A percentile compares a stretch with the other conserved stretches of the same genome.
Evolutionary conservation across 352 stramenopile species (phyloP).

Genomic region (Albugo laibachii): DNA sequence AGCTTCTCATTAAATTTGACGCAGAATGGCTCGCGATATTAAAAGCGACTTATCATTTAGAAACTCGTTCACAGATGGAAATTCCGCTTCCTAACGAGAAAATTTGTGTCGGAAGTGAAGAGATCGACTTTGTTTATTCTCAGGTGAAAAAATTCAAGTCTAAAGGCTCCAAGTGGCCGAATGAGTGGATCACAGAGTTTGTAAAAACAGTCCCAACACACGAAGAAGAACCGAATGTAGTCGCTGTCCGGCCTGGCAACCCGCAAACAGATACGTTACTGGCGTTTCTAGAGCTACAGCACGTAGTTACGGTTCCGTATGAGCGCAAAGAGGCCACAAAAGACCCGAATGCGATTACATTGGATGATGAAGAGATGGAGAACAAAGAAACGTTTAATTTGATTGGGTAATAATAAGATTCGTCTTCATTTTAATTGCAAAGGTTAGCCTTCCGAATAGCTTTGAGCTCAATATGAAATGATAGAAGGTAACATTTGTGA

Average conservation of each 20-base stretch:
- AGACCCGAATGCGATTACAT: slow-evolving; percentile 33
- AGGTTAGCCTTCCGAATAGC: no score
- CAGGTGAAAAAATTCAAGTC: slow-evolving; percentile 26
- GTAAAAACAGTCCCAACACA: slow-evolving; percentile 47
- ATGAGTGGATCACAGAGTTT: slow-evolving; percentile 66
- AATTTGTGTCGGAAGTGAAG: slow-evolving; percentile 47
- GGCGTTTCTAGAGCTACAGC: slow-evolving; percentile 81
- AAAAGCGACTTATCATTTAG: slow-evolving; percentile 80
- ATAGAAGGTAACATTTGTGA: no score
- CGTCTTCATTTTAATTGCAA: no score
- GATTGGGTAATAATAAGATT: no score
- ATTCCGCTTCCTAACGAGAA: slow-evolving; percentile 54
- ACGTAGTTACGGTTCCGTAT: slow-evolving; percentile 88
- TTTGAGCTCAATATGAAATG: no score
- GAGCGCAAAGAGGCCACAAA: background rate
- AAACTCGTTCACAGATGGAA: slow-evolving; percentile 32
- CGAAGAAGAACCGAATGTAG: slow-evolving; percentile 16
- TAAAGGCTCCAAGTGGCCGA: slow-evolving; percentile 24
- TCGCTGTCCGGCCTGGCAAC: slow-evolving; percentile 50
- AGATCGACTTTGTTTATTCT: slow-evolving; percentile 55
- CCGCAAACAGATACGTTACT: slow-evolving; percentile 91
- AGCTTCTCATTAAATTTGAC: slow-evolving; percentile 81
- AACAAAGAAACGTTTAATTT: no score
- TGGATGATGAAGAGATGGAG: slow-evolving; percentile 23
- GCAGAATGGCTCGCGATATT: slow-evolving; percentile 89